Evolutionary conservation across 495 filamentous ascomycete genomes (phyloP).

Genomic region (Aspergillus ostianus): DNA sequence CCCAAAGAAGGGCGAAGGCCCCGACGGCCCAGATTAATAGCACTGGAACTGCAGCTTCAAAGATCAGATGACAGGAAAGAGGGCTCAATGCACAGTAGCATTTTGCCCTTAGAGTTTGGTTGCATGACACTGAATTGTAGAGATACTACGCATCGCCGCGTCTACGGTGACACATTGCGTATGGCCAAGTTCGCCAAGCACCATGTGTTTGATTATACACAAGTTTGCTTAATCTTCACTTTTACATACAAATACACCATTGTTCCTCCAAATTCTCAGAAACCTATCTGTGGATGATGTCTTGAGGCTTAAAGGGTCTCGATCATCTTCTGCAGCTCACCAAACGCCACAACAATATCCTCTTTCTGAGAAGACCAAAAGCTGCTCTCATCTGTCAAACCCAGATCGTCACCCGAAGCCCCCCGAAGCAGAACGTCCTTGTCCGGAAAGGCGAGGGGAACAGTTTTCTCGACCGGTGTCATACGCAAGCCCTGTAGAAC

Average conservation of each 20-base stretch:
- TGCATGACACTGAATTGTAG: no score
- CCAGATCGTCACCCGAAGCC: conserved; percentile 8
- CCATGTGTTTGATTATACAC: no score
- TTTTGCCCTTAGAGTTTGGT: background rate
- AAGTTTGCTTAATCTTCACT: no score
- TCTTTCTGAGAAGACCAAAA: background rate
- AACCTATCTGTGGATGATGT: no score
- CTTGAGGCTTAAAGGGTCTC: background rate
- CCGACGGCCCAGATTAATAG: background rate
- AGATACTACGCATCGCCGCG: background rate
- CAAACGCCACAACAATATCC: background rate
- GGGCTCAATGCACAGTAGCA: background rate
- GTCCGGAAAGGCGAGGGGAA: conserved; percentile 20
- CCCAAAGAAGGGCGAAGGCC: background rate
- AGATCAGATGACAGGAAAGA: background rate
- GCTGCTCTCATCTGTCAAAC: background rate
- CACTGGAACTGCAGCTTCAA: background rate
- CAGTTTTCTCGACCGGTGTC: conserved; percentile 14
- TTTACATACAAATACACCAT: no score
- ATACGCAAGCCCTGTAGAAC: conserved; percentile 27
- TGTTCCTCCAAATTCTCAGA: no score
- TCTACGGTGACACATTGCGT: background rate
- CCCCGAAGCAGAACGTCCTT: conserved; percentile 7
- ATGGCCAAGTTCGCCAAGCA: no score
- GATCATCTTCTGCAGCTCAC: background rate